Percentiles rank a stretch among this genome's conserved stretches.
Conservation (phyloP, 176 grass and related monocot species). For the Oryza rufipogon region DNA sequence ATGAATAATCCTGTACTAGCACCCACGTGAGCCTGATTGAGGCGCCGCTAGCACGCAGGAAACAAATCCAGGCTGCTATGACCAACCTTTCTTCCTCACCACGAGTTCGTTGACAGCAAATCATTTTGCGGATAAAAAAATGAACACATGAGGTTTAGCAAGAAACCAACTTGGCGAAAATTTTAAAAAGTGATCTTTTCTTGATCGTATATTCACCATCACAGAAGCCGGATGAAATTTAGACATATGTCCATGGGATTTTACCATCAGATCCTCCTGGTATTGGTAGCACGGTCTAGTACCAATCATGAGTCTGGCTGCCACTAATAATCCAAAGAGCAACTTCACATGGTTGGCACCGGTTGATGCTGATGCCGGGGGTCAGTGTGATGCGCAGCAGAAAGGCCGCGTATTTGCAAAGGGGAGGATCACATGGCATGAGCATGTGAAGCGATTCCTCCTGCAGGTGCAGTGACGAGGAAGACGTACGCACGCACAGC, state of each 20-base stretch:
- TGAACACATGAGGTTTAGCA: neutral
- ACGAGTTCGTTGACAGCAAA: neutral
- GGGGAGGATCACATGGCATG: constrained; percentile 23
- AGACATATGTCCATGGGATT: neutral
- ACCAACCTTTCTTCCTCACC: neutral
- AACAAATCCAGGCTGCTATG: constrained; percentile 13
- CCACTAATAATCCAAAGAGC: neutral
- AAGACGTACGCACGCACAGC: neutral
- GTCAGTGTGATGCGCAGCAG: neutral
- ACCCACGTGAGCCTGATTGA: constrained; percentile 7
- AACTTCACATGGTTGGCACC: constrained; percentile 17
- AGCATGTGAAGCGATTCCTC: constrained; percentile 35
- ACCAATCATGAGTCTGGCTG: neutral
- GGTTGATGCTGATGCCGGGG: neutral
- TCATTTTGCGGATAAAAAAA: neutral
- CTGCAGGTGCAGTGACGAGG: neutral
- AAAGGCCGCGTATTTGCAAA: neutral
- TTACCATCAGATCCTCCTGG: neutral
- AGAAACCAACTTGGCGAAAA: constrained; percentile 1
- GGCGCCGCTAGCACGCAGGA: neutral
- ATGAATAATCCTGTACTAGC: constrained; percentile 27
- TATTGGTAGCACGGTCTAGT: neutral
- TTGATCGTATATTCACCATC: neutral
- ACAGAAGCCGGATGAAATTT: neutral
- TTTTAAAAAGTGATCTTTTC: neutral